Percentiles rank a stretch among this genome's conserved stretches.
These are phyloP conservation scores for Candida hispaniensis DNA, from an alignment of 805 yeast species.

Conservation along the genomic window DNA sequence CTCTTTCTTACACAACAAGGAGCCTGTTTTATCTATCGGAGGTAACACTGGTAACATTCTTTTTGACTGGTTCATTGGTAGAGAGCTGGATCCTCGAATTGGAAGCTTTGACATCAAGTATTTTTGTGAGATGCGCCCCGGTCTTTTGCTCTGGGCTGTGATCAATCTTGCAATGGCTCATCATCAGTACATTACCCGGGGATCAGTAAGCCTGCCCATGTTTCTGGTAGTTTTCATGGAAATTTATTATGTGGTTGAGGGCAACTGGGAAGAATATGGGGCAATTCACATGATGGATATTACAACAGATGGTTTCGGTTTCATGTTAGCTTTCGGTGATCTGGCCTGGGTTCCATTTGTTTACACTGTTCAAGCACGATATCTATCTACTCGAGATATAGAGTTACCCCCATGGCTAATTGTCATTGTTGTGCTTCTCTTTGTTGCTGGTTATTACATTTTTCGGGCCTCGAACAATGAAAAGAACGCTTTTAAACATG, in stretches of 20 bases:
- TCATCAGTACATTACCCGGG: constrained; percentile 56
- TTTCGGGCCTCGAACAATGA: constrained; percentile 79
- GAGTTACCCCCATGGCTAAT: constrained; percentile 36
- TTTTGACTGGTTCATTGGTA: constrained; percentile 94
- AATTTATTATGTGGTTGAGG: constrained; percentile 77
- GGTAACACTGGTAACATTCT: constrained; percentile 71
- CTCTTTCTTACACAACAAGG: constrained; percentile 47
- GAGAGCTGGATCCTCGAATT: constrained; percentile 87
- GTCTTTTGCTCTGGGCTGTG: constrained; percentile 74
- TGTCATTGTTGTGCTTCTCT: constrained; percentile 34
- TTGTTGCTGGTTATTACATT: constrained; percentile 59
- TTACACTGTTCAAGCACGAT: constrained; percentile 78
- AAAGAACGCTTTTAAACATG: constrained; percentile 73
- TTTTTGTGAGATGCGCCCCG: constrained; percentile 92
- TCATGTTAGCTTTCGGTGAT: constrained; percentile 93
- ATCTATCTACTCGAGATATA: constrained; percentile 53
- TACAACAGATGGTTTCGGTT: constrained; percentile 94
- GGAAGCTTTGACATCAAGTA: constrained; percentile 80
- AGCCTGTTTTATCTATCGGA: constrained; percentile 67
- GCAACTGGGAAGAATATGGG: constrained; percentile 85
- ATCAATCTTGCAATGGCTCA: constrained; percentile 72
- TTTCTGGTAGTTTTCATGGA: constrained; percentile 59
- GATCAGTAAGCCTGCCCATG: constrained; percentile 60
- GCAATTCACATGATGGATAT: constrained; percentile 89
- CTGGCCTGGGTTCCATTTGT: constrained; percentile 87